Evolutionary conservation across 345 rosid species (phyloP), one percentile per base, ranked within the genome.

Genomic region (Salix arbutifolia): DNA sequence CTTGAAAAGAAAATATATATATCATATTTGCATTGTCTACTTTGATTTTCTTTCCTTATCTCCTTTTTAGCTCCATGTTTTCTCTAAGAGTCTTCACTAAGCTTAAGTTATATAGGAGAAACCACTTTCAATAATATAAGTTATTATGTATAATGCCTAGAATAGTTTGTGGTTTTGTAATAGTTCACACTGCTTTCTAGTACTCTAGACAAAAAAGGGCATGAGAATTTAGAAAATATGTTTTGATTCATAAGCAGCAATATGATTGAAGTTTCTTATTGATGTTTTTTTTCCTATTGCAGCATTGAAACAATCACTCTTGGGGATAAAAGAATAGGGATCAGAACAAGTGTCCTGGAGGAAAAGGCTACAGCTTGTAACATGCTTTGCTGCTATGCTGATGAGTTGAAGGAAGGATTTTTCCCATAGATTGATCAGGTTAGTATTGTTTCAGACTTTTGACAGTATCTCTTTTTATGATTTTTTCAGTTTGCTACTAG

Each of bases 351-450:
- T 79, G 95, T 96, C 72, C 86, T 96, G 71, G 99, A 96, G 84
- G 99, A 96, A 86, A 96, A 96, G 75, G 98, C 98, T 67, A 91
- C 97, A 16, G 98, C 99, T 62, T 96, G 99, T 78, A 93, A 93
- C 87, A 93, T 95, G 99, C 84, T 96, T 12, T 96, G 99, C 73
- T 93, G 98, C 83, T 91, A 96, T 87, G 99, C 97, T 35, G 98
- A 96, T 83, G 98, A 96, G 86, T 80, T 96, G 82, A 96, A 96
- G 85, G 98, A 96, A 86, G 99, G 97, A 73, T 96, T 96, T 79
- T 96, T 88, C 74, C 99, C 99, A 65, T 96, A 98, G 98, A 93
- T 96, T 73, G 98, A 93, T 81, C 95, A 93, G 95, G 98, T 93
- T 82, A 16, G 82, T 69, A 70, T 74, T 38, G 30, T 26, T 62